Percentiles rank a stretch among this genome's conserved stretches.
phyloP scores from a whole-genome alignment of 306 rosid species.

The Chamaecrista fasciculata region DNA sequence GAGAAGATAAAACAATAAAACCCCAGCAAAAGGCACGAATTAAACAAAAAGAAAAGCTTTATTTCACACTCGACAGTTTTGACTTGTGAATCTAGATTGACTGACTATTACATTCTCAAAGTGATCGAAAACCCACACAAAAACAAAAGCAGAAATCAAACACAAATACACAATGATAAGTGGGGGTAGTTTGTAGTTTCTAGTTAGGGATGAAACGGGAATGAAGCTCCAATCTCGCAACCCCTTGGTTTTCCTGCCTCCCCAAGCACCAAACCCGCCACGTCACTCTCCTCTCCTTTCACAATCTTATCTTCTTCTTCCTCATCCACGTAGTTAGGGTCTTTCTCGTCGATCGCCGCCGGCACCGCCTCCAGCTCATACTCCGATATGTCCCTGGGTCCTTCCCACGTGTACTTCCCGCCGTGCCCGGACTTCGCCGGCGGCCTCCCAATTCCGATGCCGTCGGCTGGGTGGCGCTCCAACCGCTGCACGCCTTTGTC shows the following conservation, averaged over 20 bases:
- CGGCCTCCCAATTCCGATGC: slow-evolving; percentile 40
- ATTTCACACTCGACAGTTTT: too few species aligned
- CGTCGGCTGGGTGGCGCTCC: slow-evolving; percentile 72
- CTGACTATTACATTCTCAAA: background rate
- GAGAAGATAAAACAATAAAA: too few species aligned
- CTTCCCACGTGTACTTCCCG: slow-evolving; percentile 91
- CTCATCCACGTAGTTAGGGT: slow-evolving; percentile 77
- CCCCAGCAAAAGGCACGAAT: too few species aligned
- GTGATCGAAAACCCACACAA: too few species aligned
- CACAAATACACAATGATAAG: too few species aligned
- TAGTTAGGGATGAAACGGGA: slow-evolving; percentile 40
- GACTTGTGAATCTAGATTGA: too few species aligned
- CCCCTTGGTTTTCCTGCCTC: slow-evolving; percentile 50
- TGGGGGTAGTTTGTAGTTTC: background rate
- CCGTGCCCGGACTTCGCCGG: slow-evolving; percentile 77
- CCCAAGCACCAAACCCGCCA: slow-evolving; percentile 48
- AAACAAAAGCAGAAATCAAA: too few species aligned
- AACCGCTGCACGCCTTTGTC: slow-evolving; percentile 59
- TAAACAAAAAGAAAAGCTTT: background rate
- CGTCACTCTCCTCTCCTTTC: slow-evolving; percentile 28
- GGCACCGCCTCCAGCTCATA: slow-evolving; percentile 43
- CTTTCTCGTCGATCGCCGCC: slow-evolving; percentile 66
- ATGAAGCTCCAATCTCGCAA: slow-evolving; percentile 68
- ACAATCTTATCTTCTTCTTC: slow-evolving; percentile 20
- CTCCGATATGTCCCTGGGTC: slow-evolving; percentile 48